A percentile compares a stretch with the other conserved stretches of the same genome.
Conservation (phyloP, 129 eudicot species). For the Centaurea solstitialis region DNA sequence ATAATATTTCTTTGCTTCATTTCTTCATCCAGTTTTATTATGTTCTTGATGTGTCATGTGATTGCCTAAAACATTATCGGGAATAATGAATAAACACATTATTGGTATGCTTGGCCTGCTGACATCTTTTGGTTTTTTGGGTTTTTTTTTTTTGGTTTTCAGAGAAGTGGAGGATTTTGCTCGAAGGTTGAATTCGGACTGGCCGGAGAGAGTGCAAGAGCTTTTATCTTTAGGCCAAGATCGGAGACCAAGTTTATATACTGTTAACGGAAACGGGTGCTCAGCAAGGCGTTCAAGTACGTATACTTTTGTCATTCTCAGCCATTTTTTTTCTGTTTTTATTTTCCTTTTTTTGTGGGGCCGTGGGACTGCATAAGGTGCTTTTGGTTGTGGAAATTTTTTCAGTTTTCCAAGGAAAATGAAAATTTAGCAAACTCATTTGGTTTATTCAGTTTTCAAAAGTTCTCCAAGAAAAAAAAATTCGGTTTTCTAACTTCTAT, state of each 20-base stretch:
- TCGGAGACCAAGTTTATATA: constrained; percentile 42
- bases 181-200: constrained; percentile 74
- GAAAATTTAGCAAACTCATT: too few relatives aligned
- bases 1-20: neutral
- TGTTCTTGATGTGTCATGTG: neutral
- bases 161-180: constrained; percentile 91
- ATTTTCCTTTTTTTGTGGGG: neutral
- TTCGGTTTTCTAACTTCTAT: too few relatives aligned
- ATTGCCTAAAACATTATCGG: neutral
- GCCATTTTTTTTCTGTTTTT: neutral
- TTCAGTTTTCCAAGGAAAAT: too few relatives aligned
- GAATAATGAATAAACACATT: neutral
- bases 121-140: neutral
- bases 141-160: constrained; percentile 13
- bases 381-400: too few relatives aligned
- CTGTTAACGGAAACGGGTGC: constrained; percentile 51
- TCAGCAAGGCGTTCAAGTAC: constrained; percentile 51
- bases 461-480: too few relatives aligned
- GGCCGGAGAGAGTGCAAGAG: constrained; percentile 86
- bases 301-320: neutral
- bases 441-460: too few relatives aligned
- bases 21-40: neutral
- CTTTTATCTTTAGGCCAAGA: constrained; percentile 61
- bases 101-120: constrained; percentile 2
- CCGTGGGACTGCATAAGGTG: neutral